Evolutionary conservation across 805 yeast genomes (phyloP).

Genomic region (Pichia scutulata): DNA sequence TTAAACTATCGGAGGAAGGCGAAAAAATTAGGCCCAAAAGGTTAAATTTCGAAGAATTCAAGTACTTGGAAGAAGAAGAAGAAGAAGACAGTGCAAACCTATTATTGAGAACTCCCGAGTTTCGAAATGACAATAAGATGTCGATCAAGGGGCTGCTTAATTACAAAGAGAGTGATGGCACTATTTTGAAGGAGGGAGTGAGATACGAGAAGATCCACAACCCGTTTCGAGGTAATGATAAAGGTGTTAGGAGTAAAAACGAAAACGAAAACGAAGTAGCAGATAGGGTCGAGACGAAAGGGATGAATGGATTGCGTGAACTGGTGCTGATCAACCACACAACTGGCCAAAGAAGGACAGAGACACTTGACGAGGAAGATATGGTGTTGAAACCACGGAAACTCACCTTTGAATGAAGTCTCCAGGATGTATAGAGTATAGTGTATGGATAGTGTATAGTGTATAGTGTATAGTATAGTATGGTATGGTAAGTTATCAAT

Average conservation of each 20-base stretch:
- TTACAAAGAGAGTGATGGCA: neutral
- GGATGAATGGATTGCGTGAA: neutral
- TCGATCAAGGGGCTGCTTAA: slow-evolving; percentile 3
- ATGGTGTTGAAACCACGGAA: neutral
- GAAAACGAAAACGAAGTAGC: too few species aligned
- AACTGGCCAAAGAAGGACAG: neutral
- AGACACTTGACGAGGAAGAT: neutral
- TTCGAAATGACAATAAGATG: slow-evolving; percentile 1
- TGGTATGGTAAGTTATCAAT: too few species aligned
- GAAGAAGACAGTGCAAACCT: neutral
- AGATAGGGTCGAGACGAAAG: neutral
- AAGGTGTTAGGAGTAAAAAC: too few species aligned
- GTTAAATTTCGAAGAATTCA: slow-evolving; percentile 22
- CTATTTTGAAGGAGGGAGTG: slow-evolving; percentile 13
- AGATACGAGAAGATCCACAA: slow-evolving; percentile 18
- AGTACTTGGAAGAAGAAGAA: neutral
- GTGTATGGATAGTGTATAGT: too few species aligned
- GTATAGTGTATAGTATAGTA: neutral
- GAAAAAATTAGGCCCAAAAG: slow-evolving; percentile 33
- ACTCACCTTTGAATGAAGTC: neutral
- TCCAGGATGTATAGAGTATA: too few species aligned
- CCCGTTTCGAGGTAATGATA: slow-evolving; percentile 16
- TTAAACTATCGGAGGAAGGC: slow-evolving; percentile 26
- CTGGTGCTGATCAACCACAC: neutral
- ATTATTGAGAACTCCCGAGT: neutral